A percentile compares a stretch with the other conserved stretches of the same genome.
These are phyloP conservation scores for Salinomyces thailandicus DNA, from an alignment of 2,329 filamentous ascomycete species.

Conservation along the genomic window DNA sequence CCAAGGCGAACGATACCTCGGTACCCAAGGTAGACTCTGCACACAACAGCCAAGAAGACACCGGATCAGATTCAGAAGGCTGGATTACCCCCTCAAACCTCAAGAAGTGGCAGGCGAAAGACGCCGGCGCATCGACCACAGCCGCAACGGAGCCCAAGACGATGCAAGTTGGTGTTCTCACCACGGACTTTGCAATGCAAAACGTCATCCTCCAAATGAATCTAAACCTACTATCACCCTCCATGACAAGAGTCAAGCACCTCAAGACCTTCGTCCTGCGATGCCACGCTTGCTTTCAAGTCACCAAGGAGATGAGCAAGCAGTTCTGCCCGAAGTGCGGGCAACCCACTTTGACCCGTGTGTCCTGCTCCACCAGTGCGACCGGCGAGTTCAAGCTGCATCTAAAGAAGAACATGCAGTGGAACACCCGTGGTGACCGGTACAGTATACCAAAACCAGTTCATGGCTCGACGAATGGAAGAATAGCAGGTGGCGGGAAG, in stretches of 20 bases:
- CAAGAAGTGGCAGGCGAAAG: constrained; percentile 66
- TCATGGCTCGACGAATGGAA: constrained; percentile 69
- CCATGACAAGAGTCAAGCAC: constrained; percentile 67
- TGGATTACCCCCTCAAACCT: constrained; percentile 96
- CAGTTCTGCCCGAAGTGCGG: constrained; percentile 93
- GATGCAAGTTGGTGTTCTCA: constrained; percentile 83
- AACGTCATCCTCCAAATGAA: constrained; percentile 94
- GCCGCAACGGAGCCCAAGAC: constrained; percentile 45
- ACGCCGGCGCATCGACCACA: constrained; percentile 40
- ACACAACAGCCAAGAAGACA: constrained; percentile 35
- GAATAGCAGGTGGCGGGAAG: constrained; percentile 63
- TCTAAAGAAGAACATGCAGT: constrained; percentile 90
- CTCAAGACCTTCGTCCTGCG: constrained; percentile 83
- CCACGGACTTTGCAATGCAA: constrained; percentile 95
- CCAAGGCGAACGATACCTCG: constrained; percentile 1
- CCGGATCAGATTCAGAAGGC: constrained; percentile 52
- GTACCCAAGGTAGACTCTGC: constrained; percentile 13
- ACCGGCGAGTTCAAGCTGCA: constrained; percentile 75
- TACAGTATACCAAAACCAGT: constrained; percentile 89
- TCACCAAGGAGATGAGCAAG: constrained; percentile 71
- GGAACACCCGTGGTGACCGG: constrained; percentile 84
- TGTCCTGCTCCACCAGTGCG: constrained; percentile 73
- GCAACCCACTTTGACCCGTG: constrained; percentile 72
- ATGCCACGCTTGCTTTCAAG: constrained; percentile 86
- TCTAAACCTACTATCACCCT: constrained; percentile 72